These are phyloP conservation scores for Cronartium ribicola DNA, from an alignment of 1,284 basidiomycete species.

Conservation along the genomic window DNA sequence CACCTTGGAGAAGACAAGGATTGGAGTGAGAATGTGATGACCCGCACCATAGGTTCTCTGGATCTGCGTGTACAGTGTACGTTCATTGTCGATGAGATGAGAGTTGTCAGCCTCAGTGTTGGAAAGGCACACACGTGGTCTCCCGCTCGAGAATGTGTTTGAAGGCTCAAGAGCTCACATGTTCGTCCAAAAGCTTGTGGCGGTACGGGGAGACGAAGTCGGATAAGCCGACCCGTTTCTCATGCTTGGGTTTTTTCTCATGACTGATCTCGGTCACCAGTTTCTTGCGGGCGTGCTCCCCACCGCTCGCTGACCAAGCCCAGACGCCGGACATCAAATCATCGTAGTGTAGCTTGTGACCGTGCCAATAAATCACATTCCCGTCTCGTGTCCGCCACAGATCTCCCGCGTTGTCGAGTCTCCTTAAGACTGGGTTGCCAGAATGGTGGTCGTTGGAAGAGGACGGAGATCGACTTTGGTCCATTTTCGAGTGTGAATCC, in stretches of 20 bases:
- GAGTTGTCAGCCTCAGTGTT: too few species aligned
- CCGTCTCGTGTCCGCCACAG: constrained; percentile 28
- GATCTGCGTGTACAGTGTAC: constrained; percentile 2
- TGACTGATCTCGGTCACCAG: constrained; percentile 3
- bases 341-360: constrained; percentile 12
- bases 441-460: background rate
- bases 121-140: too few species aligned
- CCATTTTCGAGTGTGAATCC: background rate
- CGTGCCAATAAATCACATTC: constrained; percentile 22
- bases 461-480: background rate
- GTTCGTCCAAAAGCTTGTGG: constrained; percentile 24
- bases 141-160: too few species aligned
- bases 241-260: constrained; percentile 14
- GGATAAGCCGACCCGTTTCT: constrained; percentile 21
- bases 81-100: too few species aligned
- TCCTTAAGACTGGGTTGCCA: background rate
- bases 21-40: background rate
- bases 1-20: background rate
- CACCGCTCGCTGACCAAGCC: constrained; percentile 27
- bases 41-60: constrained; percentile 32
- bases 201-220: constrained; percentile 30
- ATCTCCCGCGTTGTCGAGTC: constrained; percentile 17
- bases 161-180: constrained; percentile 4
- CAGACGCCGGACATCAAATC: constrained; percentile 21
- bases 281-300: constrained; percentile 18